phyloP scores from a whole-genome alignment of 441 rosid species.

The Aleurites moluccanus region DNA sequence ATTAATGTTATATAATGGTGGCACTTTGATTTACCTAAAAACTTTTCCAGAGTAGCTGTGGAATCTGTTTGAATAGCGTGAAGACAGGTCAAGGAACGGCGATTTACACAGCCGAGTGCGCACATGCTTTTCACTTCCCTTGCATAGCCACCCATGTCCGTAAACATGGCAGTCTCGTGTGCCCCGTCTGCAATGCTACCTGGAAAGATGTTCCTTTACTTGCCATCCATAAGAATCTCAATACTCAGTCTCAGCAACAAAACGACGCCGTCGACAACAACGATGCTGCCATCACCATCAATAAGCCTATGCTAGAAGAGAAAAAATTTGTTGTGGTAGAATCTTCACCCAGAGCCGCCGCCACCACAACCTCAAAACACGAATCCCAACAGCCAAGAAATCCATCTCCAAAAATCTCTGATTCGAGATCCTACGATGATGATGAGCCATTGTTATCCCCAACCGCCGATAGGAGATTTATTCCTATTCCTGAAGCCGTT shows the following conservation, averaged over 20 bases:
- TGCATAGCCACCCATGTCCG: slow-evolving; percentile 63
- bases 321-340: slow-evolving; percentile 43
- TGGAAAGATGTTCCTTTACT: slow-evolving; percentile 79
- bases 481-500: slow-evolving; percentile 76
- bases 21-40: neutral
- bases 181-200: slow-evolving; percentile 70
- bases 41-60: slow-evolving; percentile 60
- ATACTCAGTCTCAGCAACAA: neutral
- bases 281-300: slow-evolving; percentile 20
- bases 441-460: slow-evolving; percentile 83
- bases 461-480: slow-evolving; percentile 50
- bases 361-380: slow-evolving; percentile 22
- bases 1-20: too few relatives aligned
- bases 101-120: slow-evolving; percentile 89
- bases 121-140: slow-evolving; percentile 83
- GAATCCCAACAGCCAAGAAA: neutral
- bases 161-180: slow-evolving; percentile 40
- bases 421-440: slow-evolving; percentile 62
- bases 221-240: slow-evolving; percentile 34
- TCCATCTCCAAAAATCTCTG: slow-evolving; percentile 21
- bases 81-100: slow-evolving; percentile 86
- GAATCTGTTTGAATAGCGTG: slow-evolving; percentile 71
- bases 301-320: slow-evolving; percentile 43
- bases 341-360: slow-evolving; percentile 48
- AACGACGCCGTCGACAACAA: slow-evolving; percentile 21